Base-by-base conservation (phyloP, 2,329 filamentous ascomycete genomes). In the Plenodomus biglobosus region DNA sequence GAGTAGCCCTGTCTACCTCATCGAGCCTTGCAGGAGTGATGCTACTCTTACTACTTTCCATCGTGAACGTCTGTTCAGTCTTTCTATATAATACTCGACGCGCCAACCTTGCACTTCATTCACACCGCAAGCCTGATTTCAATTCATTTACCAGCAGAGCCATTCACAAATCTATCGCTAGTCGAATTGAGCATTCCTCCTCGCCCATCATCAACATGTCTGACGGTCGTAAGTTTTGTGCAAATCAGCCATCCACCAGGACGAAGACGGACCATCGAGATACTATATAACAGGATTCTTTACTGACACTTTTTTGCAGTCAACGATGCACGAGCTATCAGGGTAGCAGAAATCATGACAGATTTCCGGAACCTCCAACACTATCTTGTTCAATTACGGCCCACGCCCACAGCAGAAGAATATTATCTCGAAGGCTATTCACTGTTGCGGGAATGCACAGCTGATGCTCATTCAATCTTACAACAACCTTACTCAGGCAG, bases 281-380 rank as follows among this genome's bases (percentile, higher is more conserved):
- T 11, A 15, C 15, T 15, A 3, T 11, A 3, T 11, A 3, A 15
- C 24, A 35, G 40, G 19, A 35, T 8, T 24, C 27, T 3, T 24
- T 16, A 35, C 52, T 66, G 51, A 65, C 40, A 49, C 18, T 34
- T 21, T 35, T 3, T 35, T 46, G 15, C 65, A 86, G 83, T 84
- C 59, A 86, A 86, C 64, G 78, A 85, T 65, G 81, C 81, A 49
- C 80, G 83, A 62, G 83, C 83, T 41, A 75, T 85, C 66, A 79
- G 83, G 58, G 73, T 86, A 56, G 76, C 81, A 39, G 83, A 86
- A 68, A 78, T 86, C 64, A 82, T 86, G 73, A 79, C 78, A 54
- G 83, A 86, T 71, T 86, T 83, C 64, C 80, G 82, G 44, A 82
- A 80, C 46, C 71, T 85, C 3, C 80, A 85, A 55, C 69, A 79